Evolutionary conservation across 2,329 filamentous ascomycete genomes (phyloP).

Genomic region (Colletotrichum echinochloae): DNA sequence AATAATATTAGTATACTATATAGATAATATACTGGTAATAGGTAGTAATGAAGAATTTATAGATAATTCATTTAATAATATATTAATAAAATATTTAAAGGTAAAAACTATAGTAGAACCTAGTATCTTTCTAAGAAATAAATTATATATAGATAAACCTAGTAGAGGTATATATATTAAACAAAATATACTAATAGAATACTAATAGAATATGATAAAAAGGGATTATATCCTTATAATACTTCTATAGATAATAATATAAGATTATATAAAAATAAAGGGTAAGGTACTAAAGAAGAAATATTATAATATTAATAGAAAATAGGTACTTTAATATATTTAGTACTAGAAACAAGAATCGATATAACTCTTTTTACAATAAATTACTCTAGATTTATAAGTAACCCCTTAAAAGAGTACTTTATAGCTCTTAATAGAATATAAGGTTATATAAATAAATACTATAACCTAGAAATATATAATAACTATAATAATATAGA

Average conservation of each 20-base stretch:
- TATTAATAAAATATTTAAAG: background rate
- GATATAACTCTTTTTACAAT: background rate
- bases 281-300: background rate
- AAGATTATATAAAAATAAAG: background rate
- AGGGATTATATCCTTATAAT: background rate
- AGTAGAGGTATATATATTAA: background rate
- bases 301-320: background rate
- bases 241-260: background rate
- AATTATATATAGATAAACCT: background rate
- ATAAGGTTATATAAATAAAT: background rate
- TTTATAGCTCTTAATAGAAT: background rate
- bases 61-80: background rate
- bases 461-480: background rate
- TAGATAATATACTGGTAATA: background rate
- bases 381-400: background rate
- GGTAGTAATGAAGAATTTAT: background rate
- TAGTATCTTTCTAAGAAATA: background rate
- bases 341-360: background rate
- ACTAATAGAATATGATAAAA: background rate
- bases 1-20: background rate
- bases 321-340: background rate
- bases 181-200: background rate
- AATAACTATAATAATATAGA: background rate
- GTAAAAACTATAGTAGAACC: background rate
- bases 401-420: background rate